Evolutionary conservation across 192 early-diverging fungal species (phyloP).

Genomic region (Gigaspora rosea): DNA sequence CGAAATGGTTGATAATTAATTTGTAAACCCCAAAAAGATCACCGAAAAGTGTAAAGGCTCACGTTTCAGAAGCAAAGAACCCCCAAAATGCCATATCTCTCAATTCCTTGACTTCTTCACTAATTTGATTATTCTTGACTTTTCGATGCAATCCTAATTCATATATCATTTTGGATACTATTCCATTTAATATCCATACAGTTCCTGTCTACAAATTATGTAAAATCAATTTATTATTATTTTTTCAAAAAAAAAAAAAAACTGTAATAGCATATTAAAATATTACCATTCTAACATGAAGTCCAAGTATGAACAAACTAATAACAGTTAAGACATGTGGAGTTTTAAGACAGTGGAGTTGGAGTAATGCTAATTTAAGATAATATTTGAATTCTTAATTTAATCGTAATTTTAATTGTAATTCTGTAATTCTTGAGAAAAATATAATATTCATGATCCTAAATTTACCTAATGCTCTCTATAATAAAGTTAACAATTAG

Average conservation of each 20-base stretch:
- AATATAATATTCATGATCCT: neutral
- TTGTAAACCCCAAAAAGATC: neutral
- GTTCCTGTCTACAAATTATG: constrained; percentile 18
- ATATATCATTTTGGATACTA: constrained; percentile 30
- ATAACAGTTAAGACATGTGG: constrained; percentile 32
- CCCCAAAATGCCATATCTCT: constrained; percentile 36
- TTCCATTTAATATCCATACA: constrained; percentile 32
- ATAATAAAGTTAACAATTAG: neutral
- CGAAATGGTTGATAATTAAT: neutral
- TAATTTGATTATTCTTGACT: constrained; percentile 28
- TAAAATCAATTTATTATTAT: neutral
- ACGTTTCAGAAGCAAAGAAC: constrained; percentile 26
- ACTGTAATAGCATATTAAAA: neutral
- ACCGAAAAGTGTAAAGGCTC: neutral
- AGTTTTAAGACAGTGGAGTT: constrained; percentile 24
- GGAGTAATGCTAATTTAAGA: constrained; percentile 17
- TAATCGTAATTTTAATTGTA: neutral
- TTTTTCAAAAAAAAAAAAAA: neutral
- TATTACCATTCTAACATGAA: constrained; percentile 24
- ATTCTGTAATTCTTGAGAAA: neutral
- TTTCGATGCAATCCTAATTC: constrained; percentile 33
- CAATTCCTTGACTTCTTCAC: constrained; percentile 25
- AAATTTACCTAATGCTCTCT: constrained; percentile 18
- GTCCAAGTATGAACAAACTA: constrained; percentile 30
- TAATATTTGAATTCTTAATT: neutral